Evolutionary conservation across 2,329 filamentous ascomycete genomes (phyloP), one percentile per base, ranked within the genome.

Genomic region (Sclerotinia spermophila): DNA sequence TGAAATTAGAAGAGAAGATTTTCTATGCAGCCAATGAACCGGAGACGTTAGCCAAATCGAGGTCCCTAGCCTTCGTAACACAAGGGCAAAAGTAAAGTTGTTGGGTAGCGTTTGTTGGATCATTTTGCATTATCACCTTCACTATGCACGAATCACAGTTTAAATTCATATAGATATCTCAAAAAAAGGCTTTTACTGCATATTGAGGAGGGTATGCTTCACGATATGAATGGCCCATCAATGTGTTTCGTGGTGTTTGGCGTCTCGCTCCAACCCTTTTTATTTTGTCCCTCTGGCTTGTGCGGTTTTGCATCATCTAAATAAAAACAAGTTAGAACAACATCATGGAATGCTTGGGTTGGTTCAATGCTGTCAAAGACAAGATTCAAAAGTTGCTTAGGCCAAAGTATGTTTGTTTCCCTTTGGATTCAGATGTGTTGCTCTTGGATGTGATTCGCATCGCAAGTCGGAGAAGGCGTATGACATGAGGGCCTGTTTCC

Each of bases 191-290:
- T 27, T 30, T 42, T 71, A 69, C 61, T 75, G 73, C 73, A 73
- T 72, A 42, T 68, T 62, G 71, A n/a, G n/a, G 74, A 73, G 72
- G 72, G 73, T 72, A 65, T 69, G 73, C 62, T 71, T 72, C 55
- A 72, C 70, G 40, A 58, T 72, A 61, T 77, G 72, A 78, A 71
- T 77, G 77, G 77, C 66, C 61, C 62, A 55, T 58, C 51, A 51
- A 72, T 58, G 71, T 74, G 74, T 76, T 74, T 76, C 74, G 40
- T 30, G 40, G 40, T 30, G 40, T 62, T 45, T 45, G 35, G 75
- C 73, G 73, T 75, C 68, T 75, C 73, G 73, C 72, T 73, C 45
- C 44, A n/a, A 65, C 67, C 21, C 38, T 30, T 40, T 58, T 33
- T n/a, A 33, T 55, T 55, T 44, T 24, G 48, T 55, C 58, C 35